A percentile compares a stretch with the other conserved stretches of the same genome.
Conservation (phyloP, 176 grass and related monocot species). For the Musa itinerans region DNA sequence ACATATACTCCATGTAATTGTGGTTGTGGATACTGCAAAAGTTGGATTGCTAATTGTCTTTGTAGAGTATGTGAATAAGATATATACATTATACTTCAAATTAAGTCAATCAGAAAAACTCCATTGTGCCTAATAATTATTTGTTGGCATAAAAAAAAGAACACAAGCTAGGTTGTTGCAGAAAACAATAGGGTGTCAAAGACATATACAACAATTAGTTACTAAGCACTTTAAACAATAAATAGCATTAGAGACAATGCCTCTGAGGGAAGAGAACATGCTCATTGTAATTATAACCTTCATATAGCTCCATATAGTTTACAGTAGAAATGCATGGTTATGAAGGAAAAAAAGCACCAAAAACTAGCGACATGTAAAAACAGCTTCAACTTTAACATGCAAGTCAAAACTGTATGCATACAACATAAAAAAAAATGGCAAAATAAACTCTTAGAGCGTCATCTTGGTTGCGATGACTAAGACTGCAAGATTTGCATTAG, state of each 20-base stretch:
- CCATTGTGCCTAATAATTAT: too few species aligned
- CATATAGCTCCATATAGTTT: not conserved
- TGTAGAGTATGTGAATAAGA: not conserved
- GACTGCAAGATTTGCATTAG: not conserved
- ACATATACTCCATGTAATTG: not conserved
- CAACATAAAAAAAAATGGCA: not conserved
- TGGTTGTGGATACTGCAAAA: not conserved
- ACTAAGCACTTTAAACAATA: not conserved
- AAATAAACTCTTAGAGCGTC: not conserved
- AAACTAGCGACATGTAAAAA: not conserved
- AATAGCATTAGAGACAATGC: not conserved
- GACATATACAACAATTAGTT: not conserved
- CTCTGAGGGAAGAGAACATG: not conserved
- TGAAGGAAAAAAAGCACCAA: not conserved
- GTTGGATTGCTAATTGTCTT: not conserved
- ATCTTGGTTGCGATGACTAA: not conserved
- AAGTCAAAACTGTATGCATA: not conserved
- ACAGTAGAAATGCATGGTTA: not conserved
- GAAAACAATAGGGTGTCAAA: not conserved
- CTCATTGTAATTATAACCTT: not conserved
- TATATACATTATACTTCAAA: too few species aligned
- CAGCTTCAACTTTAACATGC: not conserved
- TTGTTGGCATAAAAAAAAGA: too few species aligned
- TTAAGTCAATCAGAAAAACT: too few species aligned
- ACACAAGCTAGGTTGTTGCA: not conserved